Base-by-base conservation (phyloP, 768 basidiomycete species). In the Suillus tomentosus region DNA sequence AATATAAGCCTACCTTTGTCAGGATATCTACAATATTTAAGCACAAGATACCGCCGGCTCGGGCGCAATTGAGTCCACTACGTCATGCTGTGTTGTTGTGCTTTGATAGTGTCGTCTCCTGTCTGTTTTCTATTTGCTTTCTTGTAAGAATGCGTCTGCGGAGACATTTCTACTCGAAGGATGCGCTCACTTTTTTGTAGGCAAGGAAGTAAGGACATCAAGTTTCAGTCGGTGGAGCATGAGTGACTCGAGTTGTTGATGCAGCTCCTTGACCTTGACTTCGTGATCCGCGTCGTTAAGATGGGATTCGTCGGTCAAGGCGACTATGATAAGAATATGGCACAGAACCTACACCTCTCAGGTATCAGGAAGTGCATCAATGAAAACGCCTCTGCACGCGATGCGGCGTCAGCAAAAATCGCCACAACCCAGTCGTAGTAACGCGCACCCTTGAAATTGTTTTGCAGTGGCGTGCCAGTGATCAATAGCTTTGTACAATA, bases 281-380 rank as follows among this genome's bases (percentile, higher is more conserved):
- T 96, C 96, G 73, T 97, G 95, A 73, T 99, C 95, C 61, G 80
- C 92, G 72, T 99, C 96, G 69, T 83, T 90, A 60, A 99, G 82
- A 76, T 99, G 96, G 68, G 98, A 99, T 73, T 99, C 96, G 77
- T 94, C 95, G 13, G 92, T 90, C 36, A 99, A 83, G 40, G 91
- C 89, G 77, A 98, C 94, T 96, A 73, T 34, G 54, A 57, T 11
- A 3, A 37, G 10, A 48, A 24, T n/a, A 39, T 27, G 27, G 42
- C 50, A 48, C 17, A 27, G 10, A 53, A 68, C 90, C 75, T 68
- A 93, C 94, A 99, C 80, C 93, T 94, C 72, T 99, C 96, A 9
- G 97, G 97, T 92, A 97, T 97, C 68, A 99, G 82, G 83, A 99
- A 99, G 76, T 99, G 97, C 96, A 99, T 99, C 76, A 99, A 79